A percentile compares a stretch with the other conserved stretches of the same genome.
These are phyloP conservation scores for Yamadazyma trypodendri DNA, from an alignment of 1,139 yeast genomes.

Conservation along the genomic window DNA sequence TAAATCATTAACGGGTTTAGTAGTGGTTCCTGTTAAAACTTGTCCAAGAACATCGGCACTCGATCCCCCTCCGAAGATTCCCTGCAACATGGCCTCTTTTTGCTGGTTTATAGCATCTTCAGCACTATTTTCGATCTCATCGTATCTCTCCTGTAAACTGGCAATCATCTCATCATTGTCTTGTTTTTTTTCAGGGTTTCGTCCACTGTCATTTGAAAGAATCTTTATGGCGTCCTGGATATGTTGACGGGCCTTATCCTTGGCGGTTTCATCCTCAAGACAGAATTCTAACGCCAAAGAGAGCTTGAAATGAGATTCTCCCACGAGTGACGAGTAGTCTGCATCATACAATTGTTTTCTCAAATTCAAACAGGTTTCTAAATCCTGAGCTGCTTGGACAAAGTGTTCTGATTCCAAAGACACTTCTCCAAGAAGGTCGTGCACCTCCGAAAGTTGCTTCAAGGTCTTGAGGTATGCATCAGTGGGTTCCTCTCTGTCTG, in stretches of 20 bases:
- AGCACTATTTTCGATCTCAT: constrained; percentile 56
- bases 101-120: constrained; percentile 51
- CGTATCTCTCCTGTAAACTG: constrained; percentile 51
- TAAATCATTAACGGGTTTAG: constrained; percentile 31
- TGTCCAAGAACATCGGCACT: constrained; percentile 12
- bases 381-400: constrained; percentile 70
- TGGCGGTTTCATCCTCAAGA: constrained; percentile 49
- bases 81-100: constrained; percentile 59
- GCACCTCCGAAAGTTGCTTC: constrained; percentile 68
- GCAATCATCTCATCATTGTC: constrained; percentile 51
- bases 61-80: constrained; percentile 54
- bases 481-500: constrained; percentile 31
- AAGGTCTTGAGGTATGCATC: constrained; percentile 36
- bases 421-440: constrained; percentile 83
- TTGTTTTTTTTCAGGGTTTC: constrained; percentile 29
- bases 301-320: constrained; percentile 81
- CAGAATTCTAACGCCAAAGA: constrained; percentile 78
- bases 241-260: constrained; percentile 55
- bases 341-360: constrained; percentile 53
- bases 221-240: constrained; percentile 61
- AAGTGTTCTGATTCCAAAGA: constrained; percentile 85
- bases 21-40: constrained; percentile 8
- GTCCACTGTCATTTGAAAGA: constrained; percentile 43
- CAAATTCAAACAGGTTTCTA: constrained; percentile 53
- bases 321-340: constrained; percentile 55